A percentile compares a stretch with the other conserved stretches of the same genome.
These are phyloP conservation scores for Xylariaceae sp. DNA, from an alignment of 2,329 filamentous ascomycete genomes.

Conservation along the genomic window DNA sequence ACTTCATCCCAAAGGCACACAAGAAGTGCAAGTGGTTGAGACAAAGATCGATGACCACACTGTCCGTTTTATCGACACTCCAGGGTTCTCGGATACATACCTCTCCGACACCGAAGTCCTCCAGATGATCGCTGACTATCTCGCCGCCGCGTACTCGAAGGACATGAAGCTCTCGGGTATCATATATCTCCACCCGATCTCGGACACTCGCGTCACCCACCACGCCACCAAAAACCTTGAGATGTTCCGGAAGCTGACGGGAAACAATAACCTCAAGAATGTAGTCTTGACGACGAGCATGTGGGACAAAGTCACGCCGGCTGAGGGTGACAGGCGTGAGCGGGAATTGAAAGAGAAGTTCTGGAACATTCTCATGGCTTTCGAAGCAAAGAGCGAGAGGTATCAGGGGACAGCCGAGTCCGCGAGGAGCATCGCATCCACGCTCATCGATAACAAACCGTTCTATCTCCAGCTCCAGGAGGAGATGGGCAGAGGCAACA, in stretches of 20 bases:
- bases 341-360: conserved; percentile 37
- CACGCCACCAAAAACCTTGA: conserved; percentile 39
- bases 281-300: conserved; percentile 43
- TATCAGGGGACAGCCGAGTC: conserved; percentile 25
- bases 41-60: conserved; percentile 27
- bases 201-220: conserved; percentile 39
- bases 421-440: conserved; percentile 19
- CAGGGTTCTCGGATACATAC: conserved; percentile 46
- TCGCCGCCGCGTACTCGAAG: conserved; percentile 32
- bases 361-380: conserved; percentile 34
- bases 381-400: conserved; percentile 28
- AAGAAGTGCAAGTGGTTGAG: conserved; percentile 29
- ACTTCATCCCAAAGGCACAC: conserved; percentile 25
- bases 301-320: conserved; percentile 38
- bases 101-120: conserved; percentile 44
- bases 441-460: conserved; percentile 56
- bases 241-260: conserved; percentile 45
- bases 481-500: conserved; percentile 59
- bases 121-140: conserved; percentile 38
- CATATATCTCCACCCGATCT: conserved; percentile 46
- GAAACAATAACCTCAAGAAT: conserved; percentile 37
- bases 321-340: conserved; percentile 27
- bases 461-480: conserved; percentile 67
- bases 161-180: conserved; percentile 39
- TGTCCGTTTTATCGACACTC: conserved; percentile 42